These are phyloP conservation scores for Phytophthora macrochlamydospora DNA, from an alignment of 352 stramenopile species.

Conservation along the genomic window DNA sequence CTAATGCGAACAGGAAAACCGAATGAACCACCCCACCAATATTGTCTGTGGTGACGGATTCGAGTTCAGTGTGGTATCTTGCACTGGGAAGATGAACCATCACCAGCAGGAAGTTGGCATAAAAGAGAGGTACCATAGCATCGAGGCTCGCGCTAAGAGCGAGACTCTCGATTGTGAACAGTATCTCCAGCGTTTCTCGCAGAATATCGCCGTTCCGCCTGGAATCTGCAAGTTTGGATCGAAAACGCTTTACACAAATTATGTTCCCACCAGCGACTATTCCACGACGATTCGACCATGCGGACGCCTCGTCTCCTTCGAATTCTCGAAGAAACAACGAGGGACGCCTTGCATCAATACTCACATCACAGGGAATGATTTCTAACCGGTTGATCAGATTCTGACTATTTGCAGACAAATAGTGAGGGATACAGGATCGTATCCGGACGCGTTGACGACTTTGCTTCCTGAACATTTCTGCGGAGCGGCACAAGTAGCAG, in stretches of 20 bases:
- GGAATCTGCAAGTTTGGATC: background rate
- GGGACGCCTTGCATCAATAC: too few species aligned
- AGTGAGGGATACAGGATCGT: conserved; percentile 15
- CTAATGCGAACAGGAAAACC: background rate
- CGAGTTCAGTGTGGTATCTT: conserved; percentile 32
- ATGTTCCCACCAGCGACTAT: too few species aligned
- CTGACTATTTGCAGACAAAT: background rate
- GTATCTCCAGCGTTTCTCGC: background rate
- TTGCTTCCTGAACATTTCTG: conserved; percentile 7
- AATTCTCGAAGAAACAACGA: too few species aligned
- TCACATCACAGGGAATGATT: background rate
- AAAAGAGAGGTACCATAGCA: conserved; percentile 29
- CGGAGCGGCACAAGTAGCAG: conserved; percentile 4
- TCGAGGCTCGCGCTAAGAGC: conserved; percentile 37
- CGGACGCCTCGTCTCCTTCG: too few species aligned
- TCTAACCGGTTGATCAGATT: conserved; percentile 14
- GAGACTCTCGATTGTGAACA: conserved; percentile 32
- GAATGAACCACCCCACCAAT: background rate
- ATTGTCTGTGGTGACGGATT: conserved; percentile 2
- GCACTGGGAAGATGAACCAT: conserved; percentile 22
- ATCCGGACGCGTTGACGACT: conserved; percentile 12
- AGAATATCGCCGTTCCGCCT: background rate
- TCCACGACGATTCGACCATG: too few species aligned
- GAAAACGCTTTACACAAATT: background rate
- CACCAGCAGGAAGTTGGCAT: conserved; percentile 14